Percentiles rank a stretch among this genome's conserved stretches.
phyloP scores from a whole-genome alignment of 305 asterid species.

The Fraxinus xanthoxyloides region DNA sequence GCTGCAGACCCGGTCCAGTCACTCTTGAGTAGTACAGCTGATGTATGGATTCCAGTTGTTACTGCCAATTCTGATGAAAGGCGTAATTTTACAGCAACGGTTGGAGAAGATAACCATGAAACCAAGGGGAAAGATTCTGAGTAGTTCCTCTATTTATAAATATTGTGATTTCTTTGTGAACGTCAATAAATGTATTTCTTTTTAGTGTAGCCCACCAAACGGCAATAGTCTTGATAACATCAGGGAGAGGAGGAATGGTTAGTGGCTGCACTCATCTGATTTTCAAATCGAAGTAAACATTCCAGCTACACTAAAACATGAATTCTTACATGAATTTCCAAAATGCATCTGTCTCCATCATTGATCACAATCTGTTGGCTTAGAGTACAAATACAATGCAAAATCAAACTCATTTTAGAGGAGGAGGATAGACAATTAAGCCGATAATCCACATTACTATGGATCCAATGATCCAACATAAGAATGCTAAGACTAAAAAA shows the following conservation, averaged over 20 bases:
- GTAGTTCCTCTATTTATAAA: not conserved
- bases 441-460: slow-evolving; percentile 41
- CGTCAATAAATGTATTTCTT: not conserved
- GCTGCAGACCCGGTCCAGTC: slow-evolving; percentile 80
- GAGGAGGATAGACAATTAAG: slow-evolving; percentile 41
- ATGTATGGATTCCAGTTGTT: slow-evolving; percentile 90
- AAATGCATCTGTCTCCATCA: not conserved
- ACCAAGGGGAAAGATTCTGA: slow-evolving; percentile 39
- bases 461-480: slow-evolving; percentile 48
- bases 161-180: not conserved
- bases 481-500: slow-evolving; percentile 32
- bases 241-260: not conserved
- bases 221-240: not conserved
- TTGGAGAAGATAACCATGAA: slow-evolving; percentile 41
- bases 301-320: not conserved
- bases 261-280: not conserved
- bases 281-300: no score
- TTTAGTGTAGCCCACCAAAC: not conserved
- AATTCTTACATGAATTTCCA: not conserved
- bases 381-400: slow-evolving; percentile 6
- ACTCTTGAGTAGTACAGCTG: slow-evolving; percentile 76
- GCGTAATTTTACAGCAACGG: slow-evolving; percentile 45
- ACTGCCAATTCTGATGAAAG: slow-evolving; percentile 85
- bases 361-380: not conserved
- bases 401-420: slow-evolving; percentile 25